Evolutionary conservation across 2,329 filamentous ascomycete genomes (phyloP).

Genomic region (Delphinella strobiligena): DNA sequence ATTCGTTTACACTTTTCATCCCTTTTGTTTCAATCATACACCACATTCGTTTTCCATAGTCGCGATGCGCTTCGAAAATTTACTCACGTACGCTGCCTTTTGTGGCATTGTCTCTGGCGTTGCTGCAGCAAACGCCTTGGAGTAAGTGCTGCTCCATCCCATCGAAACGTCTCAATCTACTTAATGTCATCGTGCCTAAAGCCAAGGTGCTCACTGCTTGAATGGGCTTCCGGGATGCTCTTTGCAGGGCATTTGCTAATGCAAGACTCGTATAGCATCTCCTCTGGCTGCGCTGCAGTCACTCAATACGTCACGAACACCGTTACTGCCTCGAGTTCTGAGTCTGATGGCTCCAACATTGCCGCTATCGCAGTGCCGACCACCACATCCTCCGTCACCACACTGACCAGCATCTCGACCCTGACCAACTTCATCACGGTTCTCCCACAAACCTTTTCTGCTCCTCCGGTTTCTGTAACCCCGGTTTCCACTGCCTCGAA

Average conservation of each 20-base stretch:
- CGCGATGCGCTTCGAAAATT: no score
- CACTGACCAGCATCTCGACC: slow-evolving; percentile 11
- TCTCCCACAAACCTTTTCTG: slow-evolving; percentile 8
- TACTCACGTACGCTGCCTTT: no score
- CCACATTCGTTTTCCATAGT: background rate
- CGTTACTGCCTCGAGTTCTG: background rate
- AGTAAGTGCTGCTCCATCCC: no score
- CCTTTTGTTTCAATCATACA: no score
- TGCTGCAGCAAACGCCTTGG: background rate
- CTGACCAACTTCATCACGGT: slow-evolving; percentile 12
- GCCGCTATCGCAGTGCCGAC: background rate
- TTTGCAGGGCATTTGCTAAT: background rate
- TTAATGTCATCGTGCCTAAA: no score
- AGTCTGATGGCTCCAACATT: background rate
- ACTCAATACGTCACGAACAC: slow-evolving; percentile 6
- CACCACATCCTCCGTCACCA: slow-evolving; percentile 1
- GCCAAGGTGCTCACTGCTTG: no score
- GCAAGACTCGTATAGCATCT: background rate
- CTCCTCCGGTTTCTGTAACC: slow-evolving; percentile 22
- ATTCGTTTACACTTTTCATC: background rate
- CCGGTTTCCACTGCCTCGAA: slow-evolving; percentile 1
- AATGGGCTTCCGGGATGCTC: no score
- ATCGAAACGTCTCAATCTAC: no score
- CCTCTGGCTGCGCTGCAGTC: slow-evolving; percentile 1
- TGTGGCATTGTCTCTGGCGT: background rate